Evolutionary conservation across 2,329 filamentous ascomycete species (phyloP).

Genomic region (Trichoderma brevicompactum): DNA sequence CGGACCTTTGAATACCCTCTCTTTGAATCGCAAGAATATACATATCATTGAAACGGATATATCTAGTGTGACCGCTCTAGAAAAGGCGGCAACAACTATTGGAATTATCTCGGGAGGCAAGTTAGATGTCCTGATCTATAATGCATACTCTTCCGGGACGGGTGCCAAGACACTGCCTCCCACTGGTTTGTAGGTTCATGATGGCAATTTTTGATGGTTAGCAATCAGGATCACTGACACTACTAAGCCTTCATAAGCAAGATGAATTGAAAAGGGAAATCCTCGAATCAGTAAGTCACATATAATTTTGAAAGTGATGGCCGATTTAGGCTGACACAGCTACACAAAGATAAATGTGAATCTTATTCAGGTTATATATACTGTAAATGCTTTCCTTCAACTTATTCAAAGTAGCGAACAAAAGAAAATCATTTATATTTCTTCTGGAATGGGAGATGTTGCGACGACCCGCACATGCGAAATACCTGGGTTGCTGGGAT

Average conservation of each 20-base stretch:
- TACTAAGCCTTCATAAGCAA: neutral
- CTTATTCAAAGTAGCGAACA: neutral
- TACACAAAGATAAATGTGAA: neutral
- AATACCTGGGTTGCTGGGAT: neutral
- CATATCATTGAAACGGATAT: neutral
- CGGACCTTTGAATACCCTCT: neutral
- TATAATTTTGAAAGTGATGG: too few relatives aligned
- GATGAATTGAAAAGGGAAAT: neutral
- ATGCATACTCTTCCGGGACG: neutral
- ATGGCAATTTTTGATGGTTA: accelerated
- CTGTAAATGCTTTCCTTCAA: neutral
- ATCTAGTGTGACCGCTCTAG: neutral
- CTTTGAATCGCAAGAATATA: neutral
- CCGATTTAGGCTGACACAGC: neutral
- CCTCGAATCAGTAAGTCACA: neutral
- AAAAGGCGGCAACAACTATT: neutral
- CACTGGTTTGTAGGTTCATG: neutral
- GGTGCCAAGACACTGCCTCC: neutral
- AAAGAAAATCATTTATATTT: constrained; percentile 4
- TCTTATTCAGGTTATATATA: neutral
- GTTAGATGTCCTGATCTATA: neutral
- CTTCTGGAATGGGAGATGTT: constrained; percentile 4
- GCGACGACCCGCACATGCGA: neutral
- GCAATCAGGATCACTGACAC: neutral
- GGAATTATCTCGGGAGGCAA: neutral